A percentile compares a stretch with the other conserved stretches of the same genome.
Evolutionary conservation across 1,139 yeast genomes (phyloP).

Genomic region (Petasospora rhodanensis): DNA sequence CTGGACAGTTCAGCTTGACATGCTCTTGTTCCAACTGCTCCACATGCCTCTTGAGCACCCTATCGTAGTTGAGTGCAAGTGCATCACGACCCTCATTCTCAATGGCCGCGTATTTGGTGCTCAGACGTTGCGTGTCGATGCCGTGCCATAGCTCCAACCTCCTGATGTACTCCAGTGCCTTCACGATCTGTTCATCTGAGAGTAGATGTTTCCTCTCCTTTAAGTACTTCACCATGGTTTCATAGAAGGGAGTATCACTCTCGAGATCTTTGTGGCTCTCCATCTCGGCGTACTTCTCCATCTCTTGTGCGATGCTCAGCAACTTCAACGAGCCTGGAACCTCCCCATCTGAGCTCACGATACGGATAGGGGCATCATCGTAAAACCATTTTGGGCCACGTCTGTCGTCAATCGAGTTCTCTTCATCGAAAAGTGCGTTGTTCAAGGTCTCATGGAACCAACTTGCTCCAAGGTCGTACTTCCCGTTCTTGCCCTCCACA

Average conservation of each 20-base stretch:
- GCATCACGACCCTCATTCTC: constrained; percentile 76
- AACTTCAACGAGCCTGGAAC: constrained; percentile 32
- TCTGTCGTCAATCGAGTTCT: constrained; percentile 20
- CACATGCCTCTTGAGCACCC: constrained; percentile 43
- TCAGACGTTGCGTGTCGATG: constrained; percentile 55
- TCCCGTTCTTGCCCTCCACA: constrained; percentile 29
- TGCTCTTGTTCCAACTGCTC: constrained; percentile 36
- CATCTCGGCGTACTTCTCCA: constrained; percentile 56
- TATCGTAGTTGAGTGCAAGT: constrained; percentile 51
- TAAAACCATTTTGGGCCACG: constrained; percentile 20
- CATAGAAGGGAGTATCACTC: constrained; percentile 44
- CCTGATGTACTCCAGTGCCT: constrained; percentile 49
- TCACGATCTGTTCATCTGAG: constrained; percentile 45
- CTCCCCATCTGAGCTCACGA: constrained; percentile 30
- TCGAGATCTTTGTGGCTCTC: constrained; percentile 46
- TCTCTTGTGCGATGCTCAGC: constrained; percentile 49
- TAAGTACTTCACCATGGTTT: constrained; percentile 45
- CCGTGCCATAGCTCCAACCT: constrained; percentile 78
- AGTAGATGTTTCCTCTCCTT: constrained; percentile 42
- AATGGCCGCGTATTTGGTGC: constrained; percentile 62
- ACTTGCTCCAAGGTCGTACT: constrained; percentile 77
- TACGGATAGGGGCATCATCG: constrained; percentile 41
- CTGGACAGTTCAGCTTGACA: constrained; percentile 44
- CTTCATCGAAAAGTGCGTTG: constrained; percentile 61
- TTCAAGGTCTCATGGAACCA: constrained; percentile 84